Base-by-base conservation (phyloP, 2,329 filamentous ascomycete genomes). In the Graphilbum sp. region DNA sequence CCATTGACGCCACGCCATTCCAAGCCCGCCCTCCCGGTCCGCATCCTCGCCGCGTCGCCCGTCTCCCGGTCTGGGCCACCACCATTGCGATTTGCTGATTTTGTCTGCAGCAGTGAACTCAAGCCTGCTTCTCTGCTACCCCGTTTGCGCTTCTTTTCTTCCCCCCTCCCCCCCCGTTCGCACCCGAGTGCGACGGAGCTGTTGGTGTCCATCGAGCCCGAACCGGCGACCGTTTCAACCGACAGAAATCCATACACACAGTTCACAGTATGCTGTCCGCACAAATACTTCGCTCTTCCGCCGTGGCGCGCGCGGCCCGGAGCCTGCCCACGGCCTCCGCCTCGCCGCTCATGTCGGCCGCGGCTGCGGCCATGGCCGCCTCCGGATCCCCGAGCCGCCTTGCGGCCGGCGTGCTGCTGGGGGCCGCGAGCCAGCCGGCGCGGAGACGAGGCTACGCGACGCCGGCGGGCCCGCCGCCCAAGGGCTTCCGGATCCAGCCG, bases 401-500 rank as follows among this genome's bases (percentile, higher is more conserved):
- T 33, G 23, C 35, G 27, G 29, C 35, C 36, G 15, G 23, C 35
- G 35, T 30, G 11, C 8, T n/a, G 8, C 5, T 13, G 11, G 15
- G 17, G 10, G 20, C 23, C 20, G 4, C 17, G 4, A 3, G 11
- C 7, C 38, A 23, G 37, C 32, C 20, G 32, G 19, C 31, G 27
- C 35, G 18, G 27, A 38, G 35, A 47, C 50, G 46, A n/a, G 48
- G 43, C 46, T 75, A 75, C 48, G 75, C 79, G 48, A 76, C 82
- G 35, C 84, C 85, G 46, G 67, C 71, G 46, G 85, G 87, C 35
- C 75, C 83, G 48, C 84, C 85, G 48, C 81, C 84, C 41, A 64
- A 75, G 49, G 76, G 78, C 47, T 95, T 94, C 70, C 77, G 90
- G 50, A 67, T 87, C 51, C 72, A 76, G 52, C 70, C 67, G 45